Evolutionary conservation across 352 stramenopile genomes (phyloP), one percentile per base, ranked within the genome.

Genomic region (Pythium myriotylum): DNA sequence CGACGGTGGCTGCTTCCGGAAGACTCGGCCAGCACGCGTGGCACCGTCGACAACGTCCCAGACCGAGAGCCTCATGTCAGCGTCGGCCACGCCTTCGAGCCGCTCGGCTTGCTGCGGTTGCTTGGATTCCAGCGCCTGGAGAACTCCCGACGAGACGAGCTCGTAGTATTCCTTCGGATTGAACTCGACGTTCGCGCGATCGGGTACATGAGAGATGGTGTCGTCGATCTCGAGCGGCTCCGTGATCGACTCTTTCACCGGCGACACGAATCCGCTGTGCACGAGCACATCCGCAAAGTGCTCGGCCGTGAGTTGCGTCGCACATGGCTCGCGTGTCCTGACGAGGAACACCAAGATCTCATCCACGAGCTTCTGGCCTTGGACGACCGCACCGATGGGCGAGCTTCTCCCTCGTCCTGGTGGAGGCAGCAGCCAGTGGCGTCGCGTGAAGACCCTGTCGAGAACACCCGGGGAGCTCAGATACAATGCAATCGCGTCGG

Each of bases 161-260:
- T 90, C 80, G 59, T 82, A 88, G 50, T 68, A 73, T 9, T 37
- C 47, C 24, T 69, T 60, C 19, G 76, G 62, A 2, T 62, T 20
- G 2, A 89, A 59, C 54, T 77, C n/a, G n/a, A n/a, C n/a, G n/a
- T n/a, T n/a, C n/a, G n/a, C n/a, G n/a, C n/a, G n/a, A n/a, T n/a
- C n/a, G n/a, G n/a, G n/a, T n/a, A n/a, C n/a, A n/a, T n/a, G n/a
- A n/a, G n/a, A n/a, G n/a, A n/a, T n/a, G n/a, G n/a, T n/a, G n/a
- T n/a, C 24, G 20, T 33, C 45, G 45, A 45, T 19, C 2, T 47
- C 20, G 0, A 26, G 19, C 4, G 50, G 50, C n/a, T 57, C 50
- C 33, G 29, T 6, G 12, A 23, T 23, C 13, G 49, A 52, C 32
- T 79, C 72, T 14, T 67, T 46, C 19, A 73, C 37, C 0, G 68